Evolutionary conservation across 2,329 filamentous ascomycete species (phyloP).

Genomic region (Colletotrichum sp.): DNA sequence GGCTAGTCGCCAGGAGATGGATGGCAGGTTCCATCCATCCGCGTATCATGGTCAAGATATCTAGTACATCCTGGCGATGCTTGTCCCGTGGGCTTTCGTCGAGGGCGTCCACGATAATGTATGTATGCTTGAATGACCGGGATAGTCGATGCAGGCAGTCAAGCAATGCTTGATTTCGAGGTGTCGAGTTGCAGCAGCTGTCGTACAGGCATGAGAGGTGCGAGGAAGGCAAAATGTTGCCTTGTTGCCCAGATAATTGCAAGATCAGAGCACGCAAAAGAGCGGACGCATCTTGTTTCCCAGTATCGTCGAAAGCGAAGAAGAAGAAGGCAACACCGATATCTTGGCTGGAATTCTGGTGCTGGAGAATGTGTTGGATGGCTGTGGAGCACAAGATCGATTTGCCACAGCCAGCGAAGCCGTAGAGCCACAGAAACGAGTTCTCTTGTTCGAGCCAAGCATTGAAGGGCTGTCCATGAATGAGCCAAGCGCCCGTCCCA

Average conservation of each 20-base stretch:
- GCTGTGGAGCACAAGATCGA: slow-evolving; percentile 40
- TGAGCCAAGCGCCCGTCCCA: slow-evolving; percentile 38
- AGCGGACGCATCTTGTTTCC: slow-evolving; percentile 32
- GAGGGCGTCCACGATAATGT: neutral
- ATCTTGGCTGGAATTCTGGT: slow-evolving; percentile 20
- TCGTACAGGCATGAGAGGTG: neutral
- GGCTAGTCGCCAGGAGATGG: slow-evolving; percentile 37
- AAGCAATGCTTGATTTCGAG: neutral
- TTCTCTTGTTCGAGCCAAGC: slow-evolving; percentile 28
- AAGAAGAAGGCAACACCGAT: slow-evolving; percentile 41
- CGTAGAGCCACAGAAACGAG: slow-evolving; percentile 43
- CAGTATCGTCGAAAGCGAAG: slow-evolving; percentile 40
- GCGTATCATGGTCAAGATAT: accelerated
- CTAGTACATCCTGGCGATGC: neutral
- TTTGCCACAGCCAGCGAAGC: slow-evolving; percentile 44
- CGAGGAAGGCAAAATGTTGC: neutral
- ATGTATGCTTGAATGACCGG: neutral
- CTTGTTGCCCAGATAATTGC: slow-evolving; percentile 31
- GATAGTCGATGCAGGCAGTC: neutral
- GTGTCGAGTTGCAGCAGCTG: neutral
- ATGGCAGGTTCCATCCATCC: neutral
- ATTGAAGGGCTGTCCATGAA: slow-evolving; percentile 22
- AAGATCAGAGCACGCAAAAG: slow-evolving; percentile 37
- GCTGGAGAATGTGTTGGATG: slow-evolving; percentile 30
- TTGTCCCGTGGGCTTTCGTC: neutral